phyloP scores from a whole-genome alignment of 768 basidiomycete species.

The Sporobolomyces pararoseus region DNA sequence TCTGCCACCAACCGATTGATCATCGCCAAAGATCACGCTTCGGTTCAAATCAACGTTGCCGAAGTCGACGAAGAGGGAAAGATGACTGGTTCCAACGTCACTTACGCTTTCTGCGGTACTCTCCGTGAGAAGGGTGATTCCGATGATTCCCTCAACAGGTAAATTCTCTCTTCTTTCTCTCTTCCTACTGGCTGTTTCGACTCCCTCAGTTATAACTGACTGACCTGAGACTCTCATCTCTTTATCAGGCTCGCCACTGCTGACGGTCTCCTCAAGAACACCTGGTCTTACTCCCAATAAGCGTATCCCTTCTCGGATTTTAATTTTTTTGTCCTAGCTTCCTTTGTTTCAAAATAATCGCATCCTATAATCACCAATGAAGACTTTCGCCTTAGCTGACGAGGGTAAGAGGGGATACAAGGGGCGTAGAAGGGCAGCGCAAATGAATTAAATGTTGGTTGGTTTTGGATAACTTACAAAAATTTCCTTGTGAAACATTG shows the following conservation, averaged over 20 bases:
- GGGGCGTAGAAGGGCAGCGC: constrained; percentile 19
- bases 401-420: constrained; percentile 14
- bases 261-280: constrained; percentile 89
- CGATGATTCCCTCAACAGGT: constrained; percentile 86
- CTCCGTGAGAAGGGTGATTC: constrained; percentile 93
- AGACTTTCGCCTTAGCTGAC: constrained; percentile 20
- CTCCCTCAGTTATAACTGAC: too few species aligned
- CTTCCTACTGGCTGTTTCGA: neutral
- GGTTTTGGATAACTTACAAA: too few species aligned
- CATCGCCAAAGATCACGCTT: constrained; percentile 98
- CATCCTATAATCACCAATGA: constrained; percentile 18
- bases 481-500: too few species aligned
- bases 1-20: constrained; percentile 70
- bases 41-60: constrained; percentile 89
- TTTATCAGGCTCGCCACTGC: constrained; percentile 70
- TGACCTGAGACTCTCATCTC: neutral
- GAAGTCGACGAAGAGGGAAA: constrained; percentile 87
- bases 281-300: constrained; percentile 95
- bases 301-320: neutral
- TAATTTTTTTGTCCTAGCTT: constrained; percentile 18
- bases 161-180: neutral
- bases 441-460: too few species aligned
- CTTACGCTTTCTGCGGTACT: constrained; percentile 90
- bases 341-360: neutral
- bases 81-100: constrained; percentile 59